Conservation (phyloP, 257 asterid genomes). For the Capsicum chinense region DNA sequence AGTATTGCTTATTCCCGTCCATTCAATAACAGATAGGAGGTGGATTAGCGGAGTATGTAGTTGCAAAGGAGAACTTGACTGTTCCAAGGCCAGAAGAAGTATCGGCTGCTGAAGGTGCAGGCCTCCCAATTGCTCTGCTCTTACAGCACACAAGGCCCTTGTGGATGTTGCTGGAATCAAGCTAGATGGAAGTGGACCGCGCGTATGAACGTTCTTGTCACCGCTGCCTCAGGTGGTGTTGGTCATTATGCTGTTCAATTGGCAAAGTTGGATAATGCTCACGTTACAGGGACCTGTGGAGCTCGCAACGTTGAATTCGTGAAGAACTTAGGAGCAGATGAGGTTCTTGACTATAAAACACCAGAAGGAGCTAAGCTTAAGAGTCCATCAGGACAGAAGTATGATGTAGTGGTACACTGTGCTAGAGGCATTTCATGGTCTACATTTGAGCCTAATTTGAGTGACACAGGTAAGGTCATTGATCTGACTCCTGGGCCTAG, state of each 20-base stretch:
- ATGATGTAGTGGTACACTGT: constrained; percentile 66
- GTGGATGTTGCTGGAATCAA: constrained; percentile 53
- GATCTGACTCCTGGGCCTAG: constrained; percentile 61
- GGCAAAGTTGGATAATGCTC: constrained; percentile 68
- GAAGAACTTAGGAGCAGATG: constrained; percentile 71
- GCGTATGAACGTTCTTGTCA: constrained; percentile 60
- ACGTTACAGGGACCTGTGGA: constrained; percentile 73
- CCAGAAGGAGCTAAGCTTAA: too few relatives aligned
- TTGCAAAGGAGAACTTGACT: constrained; percentile 52
- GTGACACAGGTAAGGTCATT: constrained; percentile 53
- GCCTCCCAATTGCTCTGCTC: too few relatives aligned
- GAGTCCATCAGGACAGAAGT: too few relatives aligned
- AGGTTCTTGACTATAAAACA: constrained; percentile 57
- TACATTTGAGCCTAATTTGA: constrained; percentile 56
- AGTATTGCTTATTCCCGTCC: too few relatives aligned
- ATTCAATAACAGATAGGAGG: constrained; percentile 41
- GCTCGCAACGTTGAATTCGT: constrained; percentile 61
- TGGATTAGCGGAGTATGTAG: constrained; percentile 63
- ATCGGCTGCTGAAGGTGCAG: constrained; percentile 53
- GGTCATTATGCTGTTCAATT: constrained; percentile 74
- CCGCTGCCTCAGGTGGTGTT: constrained; percentile 76
- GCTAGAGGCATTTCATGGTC: constrained; percentile 60
- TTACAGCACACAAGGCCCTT: constrained; percentile 39
- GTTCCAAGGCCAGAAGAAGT: constrained; percentile 59
- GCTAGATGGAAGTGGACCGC: constrained; percentile 58